These are phyloP conservation scores for Trichoderma koningiopsis DNA, from an alignment of 2,329 filamentous ascomycete genomes.

Conservation along the genomic window DNA sequence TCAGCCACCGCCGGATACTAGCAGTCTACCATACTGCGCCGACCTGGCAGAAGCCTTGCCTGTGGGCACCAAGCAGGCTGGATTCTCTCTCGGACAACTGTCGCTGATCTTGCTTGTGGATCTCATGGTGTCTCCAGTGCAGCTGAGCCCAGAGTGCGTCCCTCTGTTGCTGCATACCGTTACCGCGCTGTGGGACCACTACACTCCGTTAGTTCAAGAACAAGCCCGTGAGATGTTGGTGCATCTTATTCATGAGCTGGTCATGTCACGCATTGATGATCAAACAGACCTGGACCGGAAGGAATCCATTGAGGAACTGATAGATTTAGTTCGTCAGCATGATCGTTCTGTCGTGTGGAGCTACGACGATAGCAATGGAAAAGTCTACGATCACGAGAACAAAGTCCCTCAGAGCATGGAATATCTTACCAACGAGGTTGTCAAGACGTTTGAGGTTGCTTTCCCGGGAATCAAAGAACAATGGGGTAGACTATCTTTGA, in stretches of 20 bases:
- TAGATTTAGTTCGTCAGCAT: slow-evolving; percentile 83
- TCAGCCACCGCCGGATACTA: slow-evolving; percentile 71
- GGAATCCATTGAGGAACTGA: slow-evolving; percentile 79
- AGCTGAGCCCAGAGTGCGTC: slow-evolving; percentile 75
- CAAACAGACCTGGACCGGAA: slow-evolving; percentile 64
- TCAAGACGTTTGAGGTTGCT: slow-evolving; percentile 80
- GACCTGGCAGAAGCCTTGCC: slow-evolving; percentile 79
- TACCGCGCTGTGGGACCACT: slow-evolving; percentile 95
- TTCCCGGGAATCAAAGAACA: slow-evolving; percentile 87
- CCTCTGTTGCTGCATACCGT: slow-evolving; percentile 88
- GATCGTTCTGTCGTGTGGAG: slow-evolving; percentile 86
- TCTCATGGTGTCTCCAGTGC: slow-evolving; percentile 89
- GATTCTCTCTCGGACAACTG: slow-evolving; percentile 89
- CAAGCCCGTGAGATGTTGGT: slow-evolving; percentile 98
- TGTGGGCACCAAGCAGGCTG: slow-evolving; percentile 85
- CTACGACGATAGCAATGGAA: slow-evolving; percentile 90
- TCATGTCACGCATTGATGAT: slow-evolving; percentile 77
- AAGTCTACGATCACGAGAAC: slow-evolving; percentile 69
- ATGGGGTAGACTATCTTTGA: slow-evolving; percentile 87
- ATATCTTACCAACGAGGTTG: slow-evolving; percentile 76
- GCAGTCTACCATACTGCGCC: slow-evolving; percentile 82
- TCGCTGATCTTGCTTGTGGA: slow-evolving; percentile 93
- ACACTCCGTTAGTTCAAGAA: slow-evolving; percentile 91
- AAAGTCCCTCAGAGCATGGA: slow-evolving; percentile 89
- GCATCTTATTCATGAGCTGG: slow-evolving; percentile 92